These are phyloP conservation scores for Pelargonium myrrhifolium DNA, from an alignment of 441 rosid genomes.

Conservation along the genomic window DNA sequence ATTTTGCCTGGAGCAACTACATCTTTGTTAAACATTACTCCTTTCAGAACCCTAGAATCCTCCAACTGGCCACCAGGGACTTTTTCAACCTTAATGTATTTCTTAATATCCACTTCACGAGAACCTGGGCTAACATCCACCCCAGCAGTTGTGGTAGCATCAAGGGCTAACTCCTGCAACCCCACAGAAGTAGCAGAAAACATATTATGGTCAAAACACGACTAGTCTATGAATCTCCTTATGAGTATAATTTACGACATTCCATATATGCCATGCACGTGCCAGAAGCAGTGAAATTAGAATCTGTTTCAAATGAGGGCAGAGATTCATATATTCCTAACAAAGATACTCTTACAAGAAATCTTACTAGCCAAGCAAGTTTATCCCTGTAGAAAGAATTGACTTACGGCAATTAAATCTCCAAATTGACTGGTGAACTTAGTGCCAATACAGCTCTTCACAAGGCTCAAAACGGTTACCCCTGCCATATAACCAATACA, in stretches of 20 bases:
- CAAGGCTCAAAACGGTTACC: conserved; percentile 58
- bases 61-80: conserved; percentile 91
- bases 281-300: too few relatives aligned
- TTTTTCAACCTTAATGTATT: conserved; percentile 88
- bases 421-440: conserved; percentile 96
- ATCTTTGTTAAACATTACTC: conserved; percentile 91
- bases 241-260: too few relatives aligned
- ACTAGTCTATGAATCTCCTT: not conserved
- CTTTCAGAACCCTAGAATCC: conserved; percentile 81
- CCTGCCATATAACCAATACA: conserved; percentile 36
- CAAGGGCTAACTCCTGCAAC: conserved; percentile 82
- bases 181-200: conserved; percentile 10
- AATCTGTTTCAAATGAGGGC: too few relatives aligned
- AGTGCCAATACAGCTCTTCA: conserved; percentile 89
- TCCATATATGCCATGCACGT: too few relatives aligned
- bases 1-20: conserved; percentile 91
- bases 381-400: not conserved
- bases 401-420: conserved; percentile 84
- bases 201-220: conserved; percentile 6
- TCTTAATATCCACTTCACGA: conserved; percentile 87
- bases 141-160: conserved; percentile 70
- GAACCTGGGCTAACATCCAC: conserved; percentile 92
- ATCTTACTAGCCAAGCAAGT: too few relatives aligned
- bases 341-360: too few relatives aligned
- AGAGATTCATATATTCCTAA: too few relatives aligned